phyloP scores from a whole-genome alignment of 2,329 filamentous ascomycete genomes.

The Nothopassalora personata region DNA sequence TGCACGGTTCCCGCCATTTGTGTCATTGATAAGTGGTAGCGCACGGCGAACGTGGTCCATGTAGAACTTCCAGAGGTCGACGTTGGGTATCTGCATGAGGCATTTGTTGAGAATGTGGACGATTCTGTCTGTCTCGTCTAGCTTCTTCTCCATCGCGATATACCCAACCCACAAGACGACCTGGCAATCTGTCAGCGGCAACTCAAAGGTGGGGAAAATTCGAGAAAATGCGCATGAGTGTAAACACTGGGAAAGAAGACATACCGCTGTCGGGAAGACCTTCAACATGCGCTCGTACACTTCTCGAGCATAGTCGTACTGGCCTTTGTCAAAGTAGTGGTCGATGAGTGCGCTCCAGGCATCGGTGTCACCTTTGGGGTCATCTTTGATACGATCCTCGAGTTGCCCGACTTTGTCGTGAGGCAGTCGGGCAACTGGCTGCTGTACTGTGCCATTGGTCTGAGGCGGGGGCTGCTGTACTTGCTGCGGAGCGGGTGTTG shows the following conservation, averaged over 20 bases:
- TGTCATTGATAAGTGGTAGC: constrained; percentile 79
- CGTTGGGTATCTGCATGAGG: constrained; percentile 71
- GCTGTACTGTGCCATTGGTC: constrained; percentile 8
- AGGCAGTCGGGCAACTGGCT: constrained; percentile 47
- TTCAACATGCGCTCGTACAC: constrained; percentile 83
- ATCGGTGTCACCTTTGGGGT: constrained; percentile 85
- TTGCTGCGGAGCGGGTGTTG: constrained; percentile 10
- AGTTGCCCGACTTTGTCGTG: constrained; percentile 73
- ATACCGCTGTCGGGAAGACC: constrained; percentile 84
- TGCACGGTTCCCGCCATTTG: constrained; percentile 67
- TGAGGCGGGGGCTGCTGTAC: constrained; percentile 9
- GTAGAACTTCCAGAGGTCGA: constrained; percentile 87
- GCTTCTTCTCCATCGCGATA: constrained; percentile 80
- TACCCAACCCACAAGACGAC: constrained; percentile 88
- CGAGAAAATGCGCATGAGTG: neutral
- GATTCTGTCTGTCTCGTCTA: constrained; percentile 74
- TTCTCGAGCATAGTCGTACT: constrained; percentile 71
- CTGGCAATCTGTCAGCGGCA: constrained; percentile 43
- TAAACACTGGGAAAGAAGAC: constrained; percentile 36
- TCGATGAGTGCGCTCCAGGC: constrained; percentile 85
- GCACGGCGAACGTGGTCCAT: constrained; percentile 90
- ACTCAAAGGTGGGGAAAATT: too few species aligned
- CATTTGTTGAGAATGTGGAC: constrained; percentile 80
- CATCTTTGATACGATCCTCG: constrained; percentile 86
- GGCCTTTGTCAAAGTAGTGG: constrained; percentile 75